Evolutionary conservation across 305 asterid genomes (phyloP), one percentile per base, ranked within the genome.

Genomic region (Fraxinus ornus): DNA sequence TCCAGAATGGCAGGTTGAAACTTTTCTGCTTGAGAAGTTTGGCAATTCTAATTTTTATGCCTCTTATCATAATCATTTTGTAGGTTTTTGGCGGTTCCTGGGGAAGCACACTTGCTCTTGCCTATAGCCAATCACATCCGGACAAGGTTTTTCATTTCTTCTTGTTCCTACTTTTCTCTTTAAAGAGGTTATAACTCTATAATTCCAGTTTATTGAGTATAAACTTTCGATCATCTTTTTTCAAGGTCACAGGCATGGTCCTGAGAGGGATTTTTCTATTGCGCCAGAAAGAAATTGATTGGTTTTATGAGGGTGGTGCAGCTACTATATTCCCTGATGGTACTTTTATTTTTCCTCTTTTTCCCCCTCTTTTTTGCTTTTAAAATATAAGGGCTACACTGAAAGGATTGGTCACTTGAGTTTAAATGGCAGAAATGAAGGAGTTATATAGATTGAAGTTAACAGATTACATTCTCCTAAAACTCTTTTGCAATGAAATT

Each of bases 281-380:
- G 90, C 92, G 98, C 75, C 93, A 93, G 93, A 96, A 94, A 91
- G 99, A 96, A 87, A 90, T 96, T 83, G 94, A 93, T 79, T 96
- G 99, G 98, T 96, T 94, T 85, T 94, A 96, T 75, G 98, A 96
- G 91, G 99, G 99, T 86, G 98, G 97, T 60, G 98, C 98, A 85
- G 97, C 98, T 88, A 92, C 97, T 71, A 91, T 96, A 85, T 96
- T 88, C 88, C 98, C 98, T 77, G 98, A 96, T 86, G 98, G 98
- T 96, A 92, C 82, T 77, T 74, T 22, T 66, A 12, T 39, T 30
- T 36, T 62, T 0, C 95, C 97, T 94, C 15, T 22, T 57, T 22
- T n/a, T 2, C 15, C 15, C 49, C 47, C 49, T 44, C n/a, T 44
- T 44, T 44, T 44, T 44, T 2, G 55, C 39, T 71, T 52, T 30